These are phyloP conservation scores for Pseudogymnoascus destructans DNA, from an alignment of 2,329 filamentous ascomycete species.

Conservation along the genomic window DNA sequence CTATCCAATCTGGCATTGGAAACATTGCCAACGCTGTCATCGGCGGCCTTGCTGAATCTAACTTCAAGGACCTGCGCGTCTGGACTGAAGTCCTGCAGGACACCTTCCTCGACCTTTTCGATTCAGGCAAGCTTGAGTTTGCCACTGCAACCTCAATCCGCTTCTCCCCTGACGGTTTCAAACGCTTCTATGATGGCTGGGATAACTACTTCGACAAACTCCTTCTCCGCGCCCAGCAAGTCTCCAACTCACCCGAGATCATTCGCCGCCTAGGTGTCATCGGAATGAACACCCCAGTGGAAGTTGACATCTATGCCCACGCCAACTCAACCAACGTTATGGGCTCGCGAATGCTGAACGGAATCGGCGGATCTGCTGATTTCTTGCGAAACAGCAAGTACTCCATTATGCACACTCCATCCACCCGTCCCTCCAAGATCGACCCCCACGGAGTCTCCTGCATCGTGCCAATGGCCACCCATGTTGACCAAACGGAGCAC, in stretches of 20 bases:
- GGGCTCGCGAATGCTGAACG: conserved; percentile 78
- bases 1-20: conserved; percentile 77
- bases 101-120: conserved; percentile 85
- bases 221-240: conserved; percentile 73
- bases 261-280: conserved; percentile 79
- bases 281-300: conserved; percentile 89
- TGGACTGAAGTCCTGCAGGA: conserved; percentile 93
- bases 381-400: conserved; percentile 71
- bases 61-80: conserved; percentile 79
- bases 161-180: conserved; percentile 82
- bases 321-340: conserved; percentile 85
- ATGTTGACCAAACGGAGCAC: conserved; percentile 87
- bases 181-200: conserved; percentile 81
- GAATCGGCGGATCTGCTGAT: conserved; percentile 68
- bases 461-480: conserved; percentile 85
- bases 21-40: conserved; percentile 91
- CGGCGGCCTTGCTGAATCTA: conserved; percentile 65
- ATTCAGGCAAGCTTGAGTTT: conserved; percentile 76
- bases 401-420: conserved; percentile 88
- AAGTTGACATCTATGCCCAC: conserved; percentile 90
- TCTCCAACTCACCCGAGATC: conserved; percentile 83
- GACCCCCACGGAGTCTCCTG: conserved; percentile 72
- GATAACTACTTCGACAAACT: conserved; percentile 69
- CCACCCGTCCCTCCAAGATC: conserved; percentile 64
- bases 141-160: conserved; percentile 82